Conservation (phyloP, 2,329 filamentous ascomycete species). For the Talaromyces sp. region DNA sequence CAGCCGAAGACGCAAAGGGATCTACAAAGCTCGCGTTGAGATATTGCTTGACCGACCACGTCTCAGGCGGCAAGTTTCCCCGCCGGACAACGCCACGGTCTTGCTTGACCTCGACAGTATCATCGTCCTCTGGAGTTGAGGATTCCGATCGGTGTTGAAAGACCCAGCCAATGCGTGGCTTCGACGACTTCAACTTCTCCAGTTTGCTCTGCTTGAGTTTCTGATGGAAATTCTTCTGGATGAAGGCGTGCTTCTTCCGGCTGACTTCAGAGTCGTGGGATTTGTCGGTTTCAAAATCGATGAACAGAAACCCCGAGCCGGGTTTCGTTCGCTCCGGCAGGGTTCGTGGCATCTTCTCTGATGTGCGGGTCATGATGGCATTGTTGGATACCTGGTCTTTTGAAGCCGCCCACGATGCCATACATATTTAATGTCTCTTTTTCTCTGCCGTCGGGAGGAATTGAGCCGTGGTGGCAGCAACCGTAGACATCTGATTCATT, state of each 20-base stretch:
- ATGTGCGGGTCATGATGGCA: too few species aligned
- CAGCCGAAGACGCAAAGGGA: conserved; percentile 10
- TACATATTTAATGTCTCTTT: too few species aligned
- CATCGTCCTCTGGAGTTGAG: too few species aligned
- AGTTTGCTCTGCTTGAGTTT: conserved; percentile 10
- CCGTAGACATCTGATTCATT: too few species aligned
- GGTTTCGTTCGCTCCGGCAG: too few species aligned
- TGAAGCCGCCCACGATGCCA: too few species aligned
- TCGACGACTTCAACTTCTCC: conserved; percentile 1
- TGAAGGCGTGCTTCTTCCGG: conserved; percentile 11
- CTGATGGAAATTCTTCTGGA: conserved; percentile 7
- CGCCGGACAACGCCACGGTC: background rate
- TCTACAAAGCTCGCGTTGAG: conserved; percentile 12
- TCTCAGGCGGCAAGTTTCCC: background rate
- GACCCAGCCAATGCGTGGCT: background rate
- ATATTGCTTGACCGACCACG: conserved; percentile 12
- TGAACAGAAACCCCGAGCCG: background rate
- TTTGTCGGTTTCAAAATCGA: conserved; percentile 3
- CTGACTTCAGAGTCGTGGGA: background rate
- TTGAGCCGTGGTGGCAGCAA: too few species aligned
- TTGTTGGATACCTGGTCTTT: too few species aligned
- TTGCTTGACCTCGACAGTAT: too few species aligned
- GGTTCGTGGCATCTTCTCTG: too few species aligned
- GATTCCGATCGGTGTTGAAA: too few species aligned
- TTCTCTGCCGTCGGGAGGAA: too few species aligned